Percentiles rank a stretch among this genome's conserved stretches.
phyloP scores from a whole-genome alignment of 2,329 filamentous ascomycete genomes.

The Fusarium tricinctum region DNA sequence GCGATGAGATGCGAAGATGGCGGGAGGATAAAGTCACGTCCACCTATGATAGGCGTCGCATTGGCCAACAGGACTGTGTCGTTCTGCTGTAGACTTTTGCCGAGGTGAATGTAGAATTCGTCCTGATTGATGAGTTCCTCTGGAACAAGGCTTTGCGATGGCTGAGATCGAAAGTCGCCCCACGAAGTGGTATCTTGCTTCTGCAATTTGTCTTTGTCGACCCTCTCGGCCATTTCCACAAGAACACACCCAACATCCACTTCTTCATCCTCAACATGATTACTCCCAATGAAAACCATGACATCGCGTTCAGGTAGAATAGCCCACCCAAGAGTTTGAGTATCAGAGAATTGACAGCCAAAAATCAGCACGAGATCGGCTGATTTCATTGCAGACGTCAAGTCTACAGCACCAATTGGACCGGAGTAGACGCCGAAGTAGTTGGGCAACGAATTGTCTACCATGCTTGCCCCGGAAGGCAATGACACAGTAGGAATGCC shows the following conservation, averaged over 20 bases:
- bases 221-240: rapidly evolving
- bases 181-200: slow-evolving; percentile 3
- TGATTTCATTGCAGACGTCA: not conserved
- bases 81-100: not conserved
- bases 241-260: not conserved
- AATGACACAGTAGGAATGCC: slow-evolving; percentile 7
- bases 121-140: slow-evolving; percentile 5
- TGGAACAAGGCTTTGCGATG: not conserved
- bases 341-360: slow-evolving; percentile 25
- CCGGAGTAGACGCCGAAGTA: slow-evolving; percentile 26
- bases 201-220: rapidly evolving
- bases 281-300: slow-evolving; percentile 2
- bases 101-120: slow-evolving; percentile 8
- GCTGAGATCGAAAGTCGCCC: not conserved
- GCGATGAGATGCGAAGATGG: slow-evolving; percentile 9
- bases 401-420: not conserved
- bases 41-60: slow-evolving; percentile 27
- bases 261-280: not conserved
- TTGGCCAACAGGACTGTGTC: slow-evolving; percentile 19
- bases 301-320: not conserved
- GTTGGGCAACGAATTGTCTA: slow-evolving; percentile 7
- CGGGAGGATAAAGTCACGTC: slow-evolving; percentile 5
- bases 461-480: slow-evolving; percentile 3
- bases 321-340: slow-evolving; percentile 29
- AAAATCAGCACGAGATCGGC: slow-evolving; percentile 25